Conservation (phyloP, 208 protist species). For the Leishmania turanica region DNA sequence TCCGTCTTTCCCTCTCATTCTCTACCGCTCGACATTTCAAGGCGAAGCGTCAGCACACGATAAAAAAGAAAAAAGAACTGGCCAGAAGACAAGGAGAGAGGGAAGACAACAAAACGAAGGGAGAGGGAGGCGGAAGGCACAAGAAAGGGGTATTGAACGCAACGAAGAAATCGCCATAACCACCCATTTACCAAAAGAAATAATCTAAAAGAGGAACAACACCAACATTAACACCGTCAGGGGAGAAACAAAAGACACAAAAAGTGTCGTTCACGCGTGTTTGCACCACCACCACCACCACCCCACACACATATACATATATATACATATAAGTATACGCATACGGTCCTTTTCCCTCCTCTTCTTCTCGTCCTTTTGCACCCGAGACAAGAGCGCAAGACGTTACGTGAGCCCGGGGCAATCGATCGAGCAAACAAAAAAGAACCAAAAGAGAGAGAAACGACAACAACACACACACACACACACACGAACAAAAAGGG, state of each 20-base stretch:
- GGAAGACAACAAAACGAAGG: no score
- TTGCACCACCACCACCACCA: not conserved
- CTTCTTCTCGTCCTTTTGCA: not conserved
- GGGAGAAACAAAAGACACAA: not conserved
- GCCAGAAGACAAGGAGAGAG: not conserved
- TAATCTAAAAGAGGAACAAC: not conserved
- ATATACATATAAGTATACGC: not conserved
- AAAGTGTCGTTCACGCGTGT: not conserved
- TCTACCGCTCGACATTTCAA: not conserved
- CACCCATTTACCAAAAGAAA: not conserved
- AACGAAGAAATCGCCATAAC: not conserved
- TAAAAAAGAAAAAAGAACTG: not conserved
- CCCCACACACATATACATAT: no score
- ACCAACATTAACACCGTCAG: not conserved
- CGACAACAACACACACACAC: no score
- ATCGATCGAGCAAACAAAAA: not conserved
- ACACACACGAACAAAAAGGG: not conserved
- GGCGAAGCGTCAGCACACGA: not conserved
- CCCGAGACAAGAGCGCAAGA: not conserved
- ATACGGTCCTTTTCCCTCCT: not conserved
- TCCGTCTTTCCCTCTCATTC: not conserved
- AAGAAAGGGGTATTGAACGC: not conserved
- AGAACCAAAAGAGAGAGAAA: no score
- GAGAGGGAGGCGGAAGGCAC: no score
- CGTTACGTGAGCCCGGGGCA: not conserved